Base-by-base conservation (phyloP, 202 grass and related monocot species). In the Schoenoplectus tabernaemontani region DNA sequence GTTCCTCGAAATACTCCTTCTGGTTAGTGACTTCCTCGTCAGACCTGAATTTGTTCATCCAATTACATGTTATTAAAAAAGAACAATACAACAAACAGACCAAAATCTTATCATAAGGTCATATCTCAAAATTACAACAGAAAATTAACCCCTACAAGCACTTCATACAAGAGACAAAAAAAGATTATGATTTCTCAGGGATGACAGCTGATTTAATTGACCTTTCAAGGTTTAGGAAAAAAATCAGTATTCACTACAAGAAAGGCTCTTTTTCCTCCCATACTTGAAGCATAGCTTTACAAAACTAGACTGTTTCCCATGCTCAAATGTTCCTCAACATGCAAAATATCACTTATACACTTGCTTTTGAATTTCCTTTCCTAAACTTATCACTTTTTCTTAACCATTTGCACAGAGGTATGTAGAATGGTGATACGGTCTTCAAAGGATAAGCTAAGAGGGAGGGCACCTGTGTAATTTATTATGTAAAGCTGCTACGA, bases 21-120 rank as follows among this genome's bases (percentile, higher is more conserved):
- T 87, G 93, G 60, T 96, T 88, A 56, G 87, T 77, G 67, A 84
- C 75, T 65, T 96, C 93, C 88, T 93, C 93, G 56, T 96, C 93
- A 3, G 88, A 76, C 93, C 93, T 96, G 88, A 80, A 61, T 51
- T 79, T 17, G 20, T 47, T 48, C 57, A 61, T 1, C 11, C 28
- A 47, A 51, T 64, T 80, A 51, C 41, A 80, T 80, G 24, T 60
- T 60, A 79, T 62, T 20, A 50, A 39, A 47, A 30, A 16, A 65
- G 0, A 6, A 64, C 20, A 64, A 33, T 64, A 47, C 16, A 33
- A 65, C 4, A 36, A 42, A 54, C 37, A 13, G 46, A 79, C 7
- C 12, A 28, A 61, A 50, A 43, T 41, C 9, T n/a, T n/a, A n/a
- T 43, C 41, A 15, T 47, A 9, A 71, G 12, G 11, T 71, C 66